A percentile compares a stretch with the other conserved stretches of the same genome.
phyloP scores from a whole-genome alignment of 768 basidiomycete species.

The Crepidotus variabilis region DNA sequence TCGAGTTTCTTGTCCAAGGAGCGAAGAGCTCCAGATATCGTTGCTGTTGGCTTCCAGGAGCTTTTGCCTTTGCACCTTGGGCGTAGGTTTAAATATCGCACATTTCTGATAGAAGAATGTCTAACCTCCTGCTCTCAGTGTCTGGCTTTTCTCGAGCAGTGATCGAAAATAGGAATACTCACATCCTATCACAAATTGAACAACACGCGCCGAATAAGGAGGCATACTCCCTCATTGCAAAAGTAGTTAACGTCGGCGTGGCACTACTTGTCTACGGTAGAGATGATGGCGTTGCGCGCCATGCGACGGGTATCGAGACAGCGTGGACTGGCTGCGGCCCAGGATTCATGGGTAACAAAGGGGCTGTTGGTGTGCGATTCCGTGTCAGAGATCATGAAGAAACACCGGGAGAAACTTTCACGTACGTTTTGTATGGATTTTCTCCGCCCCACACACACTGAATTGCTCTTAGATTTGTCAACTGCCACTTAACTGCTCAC shows the following conservation, averaged over 20 bases:
- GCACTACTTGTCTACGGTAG: constrained; percentile 85
- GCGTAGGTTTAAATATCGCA: constrained; percentile 46
- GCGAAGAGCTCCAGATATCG: constrained; percentile 72
- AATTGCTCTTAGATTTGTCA: constrained; percentile 66
- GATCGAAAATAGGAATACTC: constrained; percentile 61
- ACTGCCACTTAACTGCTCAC: constrained; percentile 88
- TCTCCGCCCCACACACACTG: background rate
- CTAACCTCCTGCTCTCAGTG: constrained; percentile 42
- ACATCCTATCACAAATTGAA: constrained; percentile 75
- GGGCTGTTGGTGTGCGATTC: constrained; percentile 86
- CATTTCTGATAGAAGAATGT: constrained; percentile 3
- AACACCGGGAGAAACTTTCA: constrained; percentile 69
- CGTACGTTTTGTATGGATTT: constrained; percentile 48
- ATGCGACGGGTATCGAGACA: constrained; percentile 63
- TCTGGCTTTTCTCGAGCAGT: constrained; percentile 72
- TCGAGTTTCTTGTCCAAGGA: constrained; percentile 65
- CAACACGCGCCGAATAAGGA: constrained; percentile 68
- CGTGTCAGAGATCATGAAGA: constrained; percentile 57
- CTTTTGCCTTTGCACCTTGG: constrained; percentile 86
- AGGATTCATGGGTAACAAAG: constrained; percentile 89
- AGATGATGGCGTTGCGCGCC: constrained; percentile 61
- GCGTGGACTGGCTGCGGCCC: constrained; percentile 73
- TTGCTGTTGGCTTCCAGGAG: constrained; percentile 94
- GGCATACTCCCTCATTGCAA: constrained; percentile 73
- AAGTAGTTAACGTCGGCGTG: constrained; percentile 81